Percentiles rank a stretch among this genome's conserved stretches.
Evolutionary conservation across 352 stramenopile species (phyloP).

Genomic region (Phytophthora niederhauseri): DNA sequence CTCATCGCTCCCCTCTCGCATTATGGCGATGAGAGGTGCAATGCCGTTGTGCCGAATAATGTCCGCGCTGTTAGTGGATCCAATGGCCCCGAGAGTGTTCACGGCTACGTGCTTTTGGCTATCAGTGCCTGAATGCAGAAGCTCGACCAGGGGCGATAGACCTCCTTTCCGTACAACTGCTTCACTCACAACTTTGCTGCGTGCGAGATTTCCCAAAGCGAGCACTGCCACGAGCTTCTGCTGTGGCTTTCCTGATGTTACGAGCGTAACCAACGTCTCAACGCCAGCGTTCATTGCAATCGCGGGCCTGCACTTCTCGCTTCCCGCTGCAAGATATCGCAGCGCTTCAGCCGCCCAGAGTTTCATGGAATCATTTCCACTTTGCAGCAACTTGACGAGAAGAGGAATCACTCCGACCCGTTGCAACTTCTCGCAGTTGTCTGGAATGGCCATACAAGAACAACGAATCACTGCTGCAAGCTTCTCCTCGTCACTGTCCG

Average conservation of each 20-base stretch:
- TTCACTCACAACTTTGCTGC: not conserved
- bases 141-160: not conserved
- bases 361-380: not conserved
- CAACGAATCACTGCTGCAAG: not conserved
- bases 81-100: not conserved
- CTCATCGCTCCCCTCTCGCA: not conserved
- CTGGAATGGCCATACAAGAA: not conserved
- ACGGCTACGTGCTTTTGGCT: not conserved
- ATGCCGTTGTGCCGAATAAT: not conserved
- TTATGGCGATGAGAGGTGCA: not conserved
- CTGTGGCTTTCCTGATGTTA: not conserved
- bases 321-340: not conserved
- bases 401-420: not conserved
- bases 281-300: not conserved
- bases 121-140: not conserved
- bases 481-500: not conserved
- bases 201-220: not conserved
- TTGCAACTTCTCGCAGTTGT: not conserved
- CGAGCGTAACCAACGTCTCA: not conserved
- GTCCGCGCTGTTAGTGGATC: not conserved
- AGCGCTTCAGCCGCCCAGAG: not conserved
- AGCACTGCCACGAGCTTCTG: not conserved
- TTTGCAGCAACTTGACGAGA: not conserved
- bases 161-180: not conserved
- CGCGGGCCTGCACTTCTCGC: not conserved